phyloP scores from a whole-genome alignment of 805 yeast species.

The Danielozyma ontarioensis region DNA sequence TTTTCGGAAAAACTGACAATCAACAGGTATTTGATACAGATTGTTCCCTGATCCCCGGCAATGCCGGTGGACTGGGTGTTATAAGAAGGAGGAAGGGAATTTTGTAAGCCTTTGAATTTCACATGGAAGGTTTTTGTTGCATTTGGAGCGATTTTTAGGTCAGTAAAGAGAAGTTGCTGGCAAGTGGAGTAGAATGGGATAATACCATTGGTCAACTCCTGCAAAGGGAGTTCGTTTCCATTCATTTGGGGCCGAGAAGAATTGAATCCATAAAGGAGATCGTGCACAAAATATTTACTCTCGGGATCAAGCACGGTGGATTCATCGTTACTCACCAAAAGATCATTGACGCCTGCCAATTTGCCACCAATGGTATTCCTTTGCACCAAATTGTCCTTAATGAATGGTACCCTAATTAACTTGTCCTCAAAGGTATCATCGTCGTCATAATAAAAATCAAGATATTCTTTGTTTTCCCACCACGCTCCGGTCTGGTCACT shows the following conservation, averaged over 20 bases:
- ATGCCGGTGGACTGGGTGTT: slow-evolving; percentile 37
- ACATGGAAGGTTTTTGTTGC: slow-evolving; percentile 15
- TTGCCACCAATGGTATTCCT: slow-evolving; percentile 26
- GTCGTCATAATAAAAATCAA: slow-evolving; percentile 22
- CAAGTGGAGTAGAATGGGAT: slow-evolving; percentile 37
- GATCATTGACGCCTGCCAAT: slow-evolving; percentile 33
- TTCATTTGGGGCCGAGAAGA: slow-evolving; percentile 8
- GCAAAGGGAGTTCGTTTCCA: slow-evolving; percentile 9
- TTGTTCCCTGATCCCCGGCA: slow-evolving; percentile 33
- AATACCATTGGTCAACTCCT: slow-evolving; percentile 26
- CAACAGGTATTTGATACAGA: slow-evolving; percentile 32
- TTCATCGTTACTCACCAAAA: slow-evolving; percentile 15
- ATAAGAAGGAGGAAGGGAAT: slow-evolving; percentile 34
- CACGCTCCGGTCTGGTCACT: slow-evolving; percentile 13
- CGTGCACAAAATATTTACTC: slow-evolving; percentile 25
- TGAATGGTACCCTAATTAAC: slow-evolving; percentile 19
- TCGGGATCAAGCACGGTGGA: slow-evolving; percentile 13
- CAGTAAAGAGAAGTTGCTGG: slow-evolving; percentile 34
- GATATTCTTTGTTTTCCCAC: slow-evolving; percentile 36
- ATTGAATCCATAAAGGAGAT: slow-evolving; percentile 28
- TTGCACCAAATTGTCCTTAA: slow-evolving; percentile 9
- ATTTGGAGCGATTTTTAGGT: slow-evolving; percentile 16
- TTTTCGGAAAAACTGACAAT: slow-evolving; percentile 27
- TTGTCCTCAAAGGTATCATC: slow-evolving; percentile 16
- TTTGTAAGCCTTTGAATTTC: slow-evolving; percentile 16